phyloP scores from a whole-genome alignment of 1,139 yeast genomes.

The Diutina siamensis region DNA sequence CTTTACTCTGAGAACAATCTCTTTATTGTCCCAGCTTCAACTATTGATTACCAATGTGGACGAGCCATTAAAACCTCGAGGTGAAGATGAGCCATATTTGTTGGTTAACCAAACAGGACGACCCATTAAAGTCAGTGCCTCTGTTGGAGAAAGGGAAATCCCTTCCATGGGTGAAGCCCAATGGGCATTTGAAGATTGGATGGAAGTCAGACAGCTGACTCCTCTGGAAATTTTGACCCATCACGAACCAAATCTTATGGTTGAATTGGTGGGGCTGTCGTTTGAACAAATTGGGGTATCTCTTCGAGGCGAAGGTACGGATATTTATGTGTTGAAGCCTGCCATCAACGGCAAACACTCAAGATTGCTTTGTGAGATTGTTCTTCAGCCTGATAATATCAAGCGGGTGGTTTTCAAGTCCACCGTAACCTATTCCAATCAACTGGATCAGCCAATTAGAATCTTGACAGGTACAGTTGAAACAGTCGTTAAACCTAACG shows the following conservation, averaged over 20 bases:
- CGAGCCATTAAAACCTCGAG: conserved; percentile 47
- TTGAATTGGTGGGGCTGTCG: conserved; percentile 42
- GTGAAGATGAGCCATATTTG: conserved; percentile 71
- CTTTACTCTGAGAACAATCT: conserved; percentile 70
- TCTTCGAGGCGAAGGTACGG: conserved; percentile 78
- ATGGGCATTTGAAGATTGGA: conserved; percentile 97
- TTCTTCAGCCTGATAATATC: conserved; percentile 62
- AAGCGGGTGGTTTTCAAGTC: conserved; percentile 70
- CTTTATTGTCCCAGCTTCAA: conserved; percentile 60
- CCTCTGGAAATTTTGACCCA: conserved; percentile 39
- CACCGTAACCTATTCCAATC: conserved; percentile 58
- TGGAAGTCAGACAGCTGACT: conserved; percentile 53
- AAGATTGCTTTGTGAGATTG: conserved; percentile 62
- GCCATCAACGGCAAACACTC: conserved; percentile 53
- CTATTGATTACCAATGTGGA: conserved; percentile 44
- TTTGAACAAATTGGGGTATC: conserved; percentile 49
- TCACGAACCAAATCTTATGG: conserved; percentile 50
- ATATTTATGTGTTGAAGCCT: conserved; percentile 57
- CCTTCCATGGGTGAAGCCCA: conserved; percentile 44
- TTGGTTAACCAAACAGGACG: conserved; percentile 80
- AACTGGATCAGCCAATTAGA: conserved; percentile 48
- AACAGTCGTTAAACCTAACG: conserved; percentile 39
- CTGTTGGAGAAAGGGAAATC: conserved; percentile 13
- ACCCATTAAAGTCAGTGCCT: conserved; percentile 39
- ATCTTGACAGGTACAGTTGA: conserved; percentile 11